Conservation (phyloP, 2,329 filamentous ascomycete species). For the Didymosphaeria variabile region DNA sequence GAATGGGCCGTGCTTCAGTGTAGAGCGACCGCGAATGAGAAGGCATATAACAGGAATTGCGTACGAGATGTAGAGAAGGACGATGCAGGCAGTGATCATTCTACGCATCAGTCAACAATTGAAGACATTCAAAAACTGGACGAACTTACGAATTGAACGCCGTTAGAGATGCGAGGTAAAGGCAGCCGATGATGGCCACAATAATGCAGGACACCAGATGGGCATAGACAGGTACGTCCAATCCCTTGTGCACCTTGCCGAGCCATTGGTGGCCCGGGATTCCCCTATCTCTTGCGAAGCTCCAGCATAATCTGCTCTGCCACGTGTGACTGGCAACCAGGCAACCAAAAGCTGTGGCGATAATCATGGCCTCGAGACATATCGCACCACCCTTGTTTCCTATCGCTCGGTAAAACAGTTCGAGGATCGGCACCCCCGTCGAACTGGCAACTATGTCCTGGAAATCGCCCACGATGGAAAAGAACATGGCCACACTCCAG, state of each 20-base stretch:
- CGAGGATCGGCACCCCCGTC: conserved; percentile 59
- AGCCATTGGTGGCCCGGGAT: conserved; percentile 56
- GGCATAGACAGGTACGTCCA: conserved; percentile 58
- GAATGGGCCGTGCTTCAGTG: conserved; percentile 56
- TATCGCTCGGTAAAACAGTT: conserved; percentile 58
- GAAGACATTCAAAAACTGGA: neutral
- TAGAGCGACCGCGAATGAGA: conserved; percentile 56
- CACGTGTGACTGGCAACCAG: conserved; percentile 60
- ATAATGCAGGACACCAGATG: conserved; percentile 55
- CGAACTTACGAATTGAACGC: conserved; percentile 52
- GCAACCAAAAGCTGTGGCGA: conserved; percentile 59
- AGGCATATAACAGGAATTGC: conserved; percentile 57
- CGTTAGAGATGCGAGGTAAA: conserved; percentile 55
- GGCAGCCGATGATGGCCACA: conserved; percentile 56
- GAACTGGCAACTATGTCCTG: conserved; percentile 49
- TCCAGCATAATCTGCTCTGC: conserved; percentile 62
- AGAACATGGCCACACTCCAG: conserved; percentile 60
- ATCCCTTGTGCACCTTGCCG: conserved; percentile 49
- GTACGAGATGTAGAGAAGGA: conserved; percentile 52
- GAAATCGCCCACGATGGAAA: conserved; percentile 59
- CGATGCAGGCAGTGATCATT: conserved; percentile 55
- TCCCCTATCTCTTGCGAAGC: conserved; percentile 62
- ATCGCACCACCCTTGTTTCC: conserved; percentile 56
- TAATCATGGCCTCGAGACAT: conserved; percentile 56
- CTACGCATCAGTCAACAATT: conserved; percentile 27